Conservation (phyloP, 371 early-diverging fungal species). For the Mucor irregularis region DNA sequence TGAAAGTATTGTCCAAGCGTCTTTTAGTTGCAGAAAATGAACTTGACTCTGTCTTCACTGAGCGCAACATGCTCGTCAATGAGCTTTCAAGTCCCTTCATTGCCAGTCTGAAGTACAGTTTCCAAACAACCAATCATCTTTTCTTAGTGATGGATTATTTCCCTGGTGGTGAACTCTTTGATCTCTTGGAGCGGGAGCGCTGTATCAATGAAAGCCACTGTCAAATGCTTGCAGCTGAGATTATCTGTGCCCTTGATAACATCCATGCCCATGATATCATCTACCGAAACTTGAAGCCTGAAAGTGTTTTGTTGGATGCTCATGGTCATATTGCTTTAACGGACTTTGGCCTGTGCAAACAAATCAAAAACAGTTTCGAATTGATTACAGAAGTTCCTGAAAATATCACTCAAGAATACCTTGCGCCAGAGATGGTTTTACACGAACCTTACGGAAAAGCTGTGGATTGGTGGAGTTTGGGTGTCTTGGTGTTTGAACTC, state of each 20-base stretch:
- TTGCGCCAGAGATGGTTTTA: slow-evolving; percentile 97
- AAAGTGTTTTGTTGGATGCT: slow-evolving; percentile 83
- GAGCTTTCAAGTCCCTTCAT: slow-evolving; percentile 83
- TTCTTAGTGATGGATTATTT: slow-evolving; percentile 96
- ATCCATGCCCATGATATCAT: slow-evolving; percentile 68
- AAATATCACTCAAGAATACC: slow-evolving; percentile 96
- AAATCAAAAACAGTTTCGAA: slow-evolving; percentile 78
- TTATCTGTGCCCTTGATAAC: slow-evolving; percentile 70
- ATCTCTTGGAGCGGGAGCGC: slow-evolving; percentile 63
- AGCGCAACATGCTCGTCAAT: slow-evolving; percentile 80
- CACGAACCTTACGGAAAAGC: slow-evolving; percentile 94
- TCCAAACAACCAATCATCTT: slow-evolving; percentile 85
- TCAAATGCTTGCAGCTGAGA: slow-evolving; percentile 73
- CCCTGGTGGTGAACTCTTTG: slow-evolving; percentile 93
- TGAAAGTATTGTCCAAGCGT: slow-evolving; percentile 88
- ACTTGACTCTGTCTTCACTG: slow-evolving; percentile 86
- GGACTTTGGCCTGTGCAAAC: slow-evolving; percentile 98
- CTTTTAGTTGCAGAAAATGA: slow-evolving; percentile 92
- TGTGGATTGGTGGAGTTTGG: slow-evolving; percentile 98
- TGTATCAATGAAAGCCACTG: slow-evolving; percentile 65
- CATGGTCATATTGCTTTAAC: slow-evolving; percentile 96
- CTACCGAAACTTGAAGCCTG: slow-evolving; percentile 84
- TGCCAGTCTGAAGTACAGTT: slow-evolving; percentile 87
- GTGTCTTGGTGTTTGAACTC: slow-evolving; percentile 97
- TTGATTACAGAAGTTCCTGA: slow-evolving; percentile 85